Conservation (phyloP, 257 asterid genomes). For the Solanum chmielewskii region DNA sequence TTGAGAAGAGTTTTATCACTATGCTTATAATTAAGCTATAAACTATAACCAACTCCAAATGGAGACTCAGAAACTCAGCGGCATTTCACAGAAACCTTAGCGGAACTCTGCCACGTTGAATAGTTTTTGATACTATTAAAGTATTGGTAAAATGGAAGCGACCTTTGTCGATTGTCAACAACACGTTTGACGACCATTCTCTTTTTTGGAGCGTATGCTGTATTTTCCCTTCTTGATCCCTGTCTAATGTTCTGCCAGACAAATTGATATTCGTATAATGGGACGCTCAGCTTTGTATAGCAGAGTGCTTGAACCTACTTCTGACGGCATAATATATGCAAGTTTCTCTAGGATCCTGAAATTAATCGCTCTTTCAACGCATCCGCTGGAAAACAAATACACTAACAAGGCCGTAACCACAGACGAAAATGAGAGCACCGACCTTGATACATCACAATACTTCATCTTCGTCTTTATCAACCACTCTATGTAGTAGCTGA, state of each 20-base stretch:
- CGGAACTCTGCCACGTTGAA: not conserved
- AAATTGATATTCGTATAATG: not conserved
- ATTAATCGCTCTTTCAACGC: not conserved
- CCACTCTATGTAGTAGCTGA: constrained; percentile 28
- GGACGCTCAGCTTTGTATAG: not conserved
- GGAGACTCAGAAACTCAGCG: not conserved
- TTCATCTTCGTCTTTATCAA: not conserved
- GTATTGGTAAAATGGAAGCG: not conserved
- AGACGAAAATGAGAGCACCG: not conserved
- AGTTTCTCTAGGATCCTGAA: not conserved
- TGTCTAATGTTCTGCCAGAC: too few species aligned
- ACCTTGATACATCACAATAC: not conserved
- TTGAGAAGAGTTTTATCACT: fast-evolving
- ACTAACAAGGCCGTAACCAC: not conserved
- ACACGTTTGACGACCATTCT: not conserved
- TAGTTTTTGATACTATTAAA: not conserved
- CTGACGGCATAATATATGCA: not conserved
- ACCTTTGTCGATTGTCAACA: not conserved
- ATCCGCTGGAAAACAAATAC: not conserved
- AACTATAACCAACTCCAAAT: not conserved
- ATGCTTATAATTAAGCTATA: not conserved
- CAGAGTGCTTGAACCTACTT: not conserved
- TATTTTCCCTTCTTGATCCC: not conserved
- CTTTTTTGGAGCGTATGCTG: not conserved
- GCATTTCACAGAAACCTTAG: not conserved